Percentiles rank a stretch among this genome's conserved stretches.
phyloP scores from a whole-genome alignment of 2,329 filamentous ascomycete genomes.

The Penicillium decumbens region DNA sequence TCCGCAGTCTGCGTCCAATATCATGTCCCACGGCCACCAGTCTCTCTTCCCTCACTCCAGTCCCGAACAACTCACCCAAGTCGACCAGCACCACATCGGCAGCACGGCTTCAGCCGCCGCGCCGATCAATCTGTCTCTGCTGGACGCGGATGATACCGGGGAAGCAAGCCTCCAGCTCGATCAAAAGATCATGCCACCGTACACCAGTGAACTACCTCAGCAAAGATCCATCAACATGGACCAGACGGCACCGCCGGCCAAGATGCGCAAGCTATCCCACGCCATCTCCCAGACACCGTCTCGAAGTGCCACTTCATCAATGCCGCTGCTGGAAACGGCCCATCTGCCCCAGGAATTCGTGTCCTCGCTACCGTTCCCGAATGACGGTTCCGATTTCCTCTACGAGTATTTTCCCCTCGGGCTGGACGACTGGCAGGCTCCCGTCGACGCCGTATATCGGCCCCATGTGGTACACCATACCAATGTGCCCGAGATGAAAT shows the following conservation, averaged over 20 bases:
- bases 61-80: constrained; percentile 47
- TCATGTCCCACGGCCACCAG: constrained; percentile 25
- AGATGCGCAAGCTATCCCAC: constrained; percentile 38
- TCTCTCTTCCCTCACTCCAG: constrained; percentile 50
- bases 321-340: constrained; percentile 32
- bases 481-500: constrained; percentile 64
- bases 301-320: constrained; percentile 29
- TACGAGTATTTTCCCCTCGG: constrained; percentile 95
- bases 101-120: constrained; percentile 31
- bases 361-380: constrained; percentile 48
- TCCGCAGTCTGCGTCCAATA: constrained; percentile 22
- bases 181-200: constrained; percentile 21
- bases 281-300: constrained; percentile 27
- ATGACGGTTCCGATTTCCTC: constrained; percentile 72
- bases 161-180: constrained; percentile 27
- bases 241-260: constrained; percentile 33
- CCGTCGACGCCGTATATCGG: constrained; percentile 82
- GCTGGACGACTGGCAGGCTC: constrained; percentile 85
- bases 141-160: constrained; percentile 54
- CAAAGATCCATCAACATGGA: constrained; percentile 27
- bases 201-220: constrained; percentile 25
- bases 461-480: constrained; percentile 94
- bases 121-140: constrained; percentile 53
- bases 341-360: constrained; percentile 48
- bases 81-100: constrained; percentile 36